phyloP scores from a whole-genome alignment of 352 stramenopile genomes.

The Globisporangium barbulae region DNA sequence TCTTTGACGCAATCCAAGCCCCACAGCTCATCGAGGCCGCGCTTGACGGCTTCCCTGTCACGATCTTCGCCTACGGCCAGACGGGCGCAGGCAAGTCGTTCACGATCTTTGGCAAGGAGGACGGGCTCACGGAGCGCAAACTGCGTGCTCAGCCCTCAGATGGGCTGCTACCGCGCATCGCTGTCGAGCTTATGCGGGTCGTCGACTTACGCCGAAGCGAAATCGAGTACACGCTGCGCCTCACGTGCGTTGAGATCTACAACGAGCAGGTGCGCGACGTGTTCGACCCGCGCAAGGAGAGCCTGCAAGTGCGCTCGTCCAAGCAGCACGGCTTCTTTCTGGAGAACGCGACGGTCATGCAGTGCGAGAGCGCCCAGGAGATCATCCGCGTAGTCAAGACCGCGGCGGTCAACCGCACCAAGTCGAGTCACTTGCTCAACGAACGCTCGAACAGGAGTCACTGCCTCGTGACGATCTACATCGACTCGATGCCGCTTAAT shows the following conservation, averaged over 20 bases:
- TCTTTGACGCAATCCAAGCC: constrained; percentile 48
- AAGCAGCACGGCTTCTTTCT: constrained; percentile 69
- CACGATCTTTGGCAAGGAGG: constrained; percentile 72
- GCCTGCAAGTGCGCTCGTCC: constrained; percentile 49
- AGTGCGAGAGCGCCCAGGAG: constrained; percentile 51
- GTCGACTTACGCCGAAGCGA: constrained; percentile 33
- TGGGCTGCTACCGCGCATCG: constrained; percentile 52
- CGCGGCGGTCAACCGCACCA: constrained; percentile 53
- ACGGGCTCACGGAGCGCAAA: constrained; percentile 28
- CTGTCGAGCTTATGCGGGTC: constrained; percentile 45
- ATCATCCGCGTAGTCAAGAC: constrained; percentile 63
- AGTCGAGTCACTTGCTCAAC: constrained; percentile 70
- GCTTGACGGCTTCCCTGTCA: constrained; percentile 64
- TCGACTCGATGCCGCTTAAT: constrained; percentile 44
- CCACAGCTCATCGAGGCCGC: constrained; percentile 48
- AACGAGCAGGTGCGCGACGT: constrained; percentile 68
- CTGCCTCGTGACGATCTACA: constrained; percentile 79
- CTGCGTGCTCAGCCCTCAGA: constrained; percentile 29
- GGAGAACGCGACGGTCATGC: constrained; percentile 66
- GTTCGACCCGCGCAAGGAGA: constrained; percentile 59
- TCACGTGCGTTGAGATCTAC: constrained; percentile 80
- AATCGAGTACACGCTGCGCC: constrained; percentile 54
- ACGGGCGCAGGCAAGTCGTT: constrained; percentile 71
- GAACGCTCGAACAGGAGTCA: constrained; percentile 72
- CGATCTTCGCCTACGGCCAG: constrained; percentile 75